Evolutionary conservation across 2,329 filamentous ascomycete genomes (phyloP), one percentile per base, ranked within the genome.

Genomic region (Aspergillus bombycis): DNA sequence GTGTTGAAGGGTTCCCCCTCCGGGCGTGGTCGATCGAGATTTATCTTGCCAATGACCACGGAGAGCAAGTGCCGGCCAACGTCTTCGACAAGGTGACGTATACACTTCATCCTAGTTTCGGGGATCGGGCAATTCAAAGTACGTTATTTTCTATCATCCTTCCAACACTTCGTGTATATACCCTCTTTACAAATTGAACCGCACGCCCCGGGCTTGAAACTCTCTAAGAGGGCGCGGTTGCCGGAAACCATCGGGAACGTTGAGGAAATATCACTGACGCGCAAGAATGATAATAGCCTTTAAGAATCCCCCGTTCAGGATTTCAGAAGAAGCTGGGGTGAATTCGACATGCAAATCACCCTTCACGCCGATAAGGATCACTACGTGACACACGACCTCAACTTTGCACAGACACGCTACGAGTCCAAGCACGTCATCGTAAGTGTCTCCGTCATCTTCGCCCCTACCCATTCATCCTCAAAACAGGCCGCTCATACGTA

Each of bases 311-410:
- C 95, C 95, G 0, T 99, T 98, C 82, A 86, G 86, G 68, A 96
- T 96, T 79, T 84, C 88, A 67, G 96, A 99, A 80, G 92, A 97
- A 80, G 95, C 70, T 99, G 95, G 95, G 95, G 95, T 74, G 95
- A 98, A 81, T 99, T 99, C 77, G 95, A 98, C 77, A 94, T 99
- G 89, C 85, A 84, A 55, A 95, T 98, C 73, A 88, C 91, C 66
- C 86, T 96, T 70, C 91, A 89, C 74, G 91, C 91, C 34, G 93
- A 95, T 79, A 97, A 97, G 84, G 94, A 97, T 74, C 87, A 93
- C 74, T 84, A 86, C 16, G 84, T 99, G 68, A 81, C 84, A 57
- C 95, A 99, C 79, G 95, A 99, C 75, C 86, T 99, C 65, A 97
- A 98, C 84, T 99, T 99, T 79, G 85, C 88, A 70, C 85, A 89